These are phyloP conservation scores for Sistotremastrum niveocremeum DNA, from an alignment of 768 basidiomycete species.

Conservation along the genomic window DNA sequence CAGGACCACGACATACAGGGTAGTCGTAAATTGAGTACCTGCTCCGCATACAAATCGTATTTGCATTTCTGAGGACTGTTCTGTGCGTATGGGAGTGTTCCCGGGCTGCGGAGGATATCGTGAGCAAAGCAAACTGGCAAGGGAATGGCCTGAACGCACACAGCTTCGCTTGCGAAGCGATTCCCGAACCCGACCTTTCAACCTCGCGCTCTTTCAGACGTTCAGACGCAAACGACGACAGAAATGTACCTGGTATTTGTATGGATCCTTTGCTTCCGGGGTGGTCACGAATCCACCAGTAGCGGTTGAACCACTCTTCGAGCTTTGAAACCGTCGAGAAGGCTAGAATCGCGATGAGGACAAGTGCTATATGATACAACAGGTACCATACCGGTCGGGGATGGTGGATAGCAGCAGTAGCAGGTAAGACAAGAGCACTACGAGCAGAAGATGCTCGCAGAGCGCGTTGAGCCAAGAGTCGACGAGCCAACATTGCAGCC, in stretches of 20 bases:
- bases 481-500: too few species aligned
- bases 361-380: too few species aligned
- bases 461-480: too few species aligned
- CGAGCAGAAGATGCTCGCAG: too few species aligned
- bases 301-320: not conserved
- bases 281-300: constrained; percentile 1
- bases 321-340: too few species aligned
- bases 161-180: constrained; percentile 9
- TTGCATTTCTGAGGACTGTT: constrained; percentile 51
- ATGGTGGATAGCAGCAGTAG: too few species aligned
- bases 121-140: not conserved
- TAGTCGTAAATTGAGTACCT: constrained; percentile 18
- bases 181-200: constrained; percentile 9
- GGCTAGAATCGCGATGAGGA: too few species aligned
- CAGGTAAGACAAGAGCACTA: too few species aligned
- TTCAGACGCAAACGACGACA: not conserved
- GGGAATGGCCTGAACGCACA: not conserved
- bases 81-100: constrained; percentile 42
- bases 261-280: constrained; percentile 5
- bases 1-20: not conserved
- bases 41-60: constrained; percentile 49
- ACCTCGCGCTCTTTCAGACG: not conserved
- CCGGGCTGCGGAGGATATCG: constrained; percentile 25
- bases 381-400: too few species aligned
- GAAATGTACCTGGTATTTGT: constrained; percentile 6